Conservation (phyloP, 2,329 filamentous ascomycete genomes). For the Pseudopithomyces maydicus region DNA sequence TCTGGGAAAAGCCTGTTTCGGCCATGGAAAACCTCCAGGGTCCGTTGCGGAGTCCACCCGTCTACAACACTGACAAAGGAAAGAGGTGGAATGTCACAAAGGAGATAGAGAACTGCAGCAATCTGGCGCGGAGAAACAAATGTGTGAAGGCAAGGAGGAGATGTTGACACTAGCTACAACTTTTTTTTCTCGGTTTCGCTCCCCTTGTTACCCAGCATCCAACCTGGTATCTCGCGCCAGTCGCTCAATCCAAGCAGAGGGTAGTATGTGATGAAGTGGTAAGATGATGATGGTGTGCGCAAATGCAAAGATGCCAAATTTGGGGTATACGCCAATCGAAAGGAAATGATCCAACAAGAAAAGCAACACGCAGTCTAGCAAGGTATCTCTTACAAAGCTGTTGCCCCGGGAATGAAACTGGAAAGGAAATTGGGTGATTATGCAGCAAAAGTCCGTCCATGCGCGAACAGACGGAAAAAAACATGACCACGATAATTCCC, state of each 20-base stretch:
- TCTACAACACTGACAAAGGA: not conserved
- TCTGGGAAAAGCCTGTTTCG: not conserved
- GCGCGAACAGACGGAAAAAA: constrained; percentile 9
- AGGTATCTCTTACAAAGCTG: constrained; percentile 35
- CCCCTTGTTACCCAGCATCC: constrained; percentile 3
- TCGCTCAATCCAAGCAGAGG: constrained; percentile 2
- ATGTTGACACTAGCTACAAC: constrained; percentile 7
- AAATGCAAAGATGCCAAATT: constrained; percentile 36
- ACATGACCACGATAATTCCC: constrained; percentile 4
- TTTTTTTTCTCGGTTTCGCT: not conserved
- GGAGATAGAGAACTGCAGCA: not conserved
- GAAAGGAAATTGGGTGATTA: constrained; percentile 23
- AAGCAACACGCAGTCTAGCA: constrained; percentile 30
- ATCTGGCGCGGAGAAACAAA: not conserved
- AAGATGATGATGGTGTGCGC: constrained; percentile 27
- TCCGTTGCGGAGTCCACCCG: not conserved
- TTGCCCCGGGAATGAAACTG: constrained; percentile 23
- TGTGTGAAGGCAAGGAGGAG: not conserved
- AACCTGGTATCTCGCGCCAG: not conserved
- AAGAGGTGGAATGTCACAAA: constrained; percentile 1
- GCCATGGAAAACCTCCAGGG: not conserved
- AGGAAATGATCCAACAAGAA: constrained; percentile 24
- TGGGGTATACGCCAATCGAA: constrained; percentile 32
- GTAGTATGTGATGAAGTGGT: constrained; percentile 1
- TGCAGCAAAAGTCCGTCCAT: constrained; percentile 12